phyloP scores from a whole-genome alignment of 108 stramenopile species.

The Schizochytrium sp. region DNA sequence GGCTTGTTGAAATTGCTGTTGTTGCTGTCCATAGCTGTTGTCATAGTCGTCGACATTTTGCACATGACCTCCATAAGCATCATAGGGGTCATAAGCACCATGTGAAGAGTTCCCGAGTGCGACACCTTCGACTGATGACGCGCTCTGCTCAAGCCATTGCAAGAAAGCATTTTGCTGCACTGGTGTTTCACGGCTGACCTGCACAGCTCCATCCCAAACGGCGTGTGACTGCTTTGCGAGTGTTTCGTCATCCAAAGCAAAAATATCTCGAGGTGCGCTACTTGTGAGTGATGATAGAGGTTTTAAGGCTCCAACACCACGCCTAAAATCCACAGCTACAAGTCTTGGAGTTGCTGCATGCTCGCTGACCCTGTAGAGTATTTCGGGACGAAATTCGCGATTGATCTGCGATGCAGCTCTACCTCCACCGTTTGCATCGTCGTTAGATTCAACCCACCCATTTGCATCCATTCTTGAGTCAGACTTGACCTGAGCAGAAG shows the following conservation, averaged over 20 bases:
- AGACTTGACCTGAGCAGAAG: too few species aligned
- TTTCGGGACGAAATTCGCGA: constrained; percentile 39
- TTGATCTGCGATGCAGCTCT: not conserved
- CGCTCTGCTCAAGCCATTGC: constrained; percentile 44
- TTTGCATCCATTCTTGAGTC: too few species aligned
- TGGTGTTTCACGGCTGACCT: not conserved
- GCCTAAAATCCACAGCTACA: constrained; percentile 5
- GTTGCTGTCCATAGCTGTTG: not conserved
- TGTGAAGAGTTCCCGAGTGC: not conserved
- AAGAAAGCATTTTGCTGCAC: constrained; percentile 4
- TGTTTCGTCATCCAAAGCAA: not conserved
- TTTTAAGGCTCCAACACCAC: not conserved
- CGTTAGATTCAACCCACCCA: not conserved
- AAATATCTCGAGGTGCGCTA: not conserved
- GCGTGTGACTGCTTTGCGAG: not conserved
- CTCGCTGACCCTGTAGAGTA: constrained; percentile 12
- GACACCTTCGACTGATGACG: not conserved
- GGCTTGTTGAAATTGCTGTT: not conserved
- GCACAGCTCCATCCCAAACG: constrained; percentile 37
- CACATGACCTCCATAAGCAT: not conserved
- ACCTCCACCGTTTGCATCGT: not conserved
- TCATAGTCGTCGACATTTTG: not conserved
- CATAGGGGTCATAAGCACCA: not conserved
- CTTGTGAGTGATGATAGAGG: constrained; percentile 6
- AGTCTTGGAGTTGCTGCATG: not conserved